A percentile compares a stretch with the other conserved stretches of the same genome.
Conservation (phyloP, 768 basidiomycete species). For the Kondoa malvinella region DNA sequence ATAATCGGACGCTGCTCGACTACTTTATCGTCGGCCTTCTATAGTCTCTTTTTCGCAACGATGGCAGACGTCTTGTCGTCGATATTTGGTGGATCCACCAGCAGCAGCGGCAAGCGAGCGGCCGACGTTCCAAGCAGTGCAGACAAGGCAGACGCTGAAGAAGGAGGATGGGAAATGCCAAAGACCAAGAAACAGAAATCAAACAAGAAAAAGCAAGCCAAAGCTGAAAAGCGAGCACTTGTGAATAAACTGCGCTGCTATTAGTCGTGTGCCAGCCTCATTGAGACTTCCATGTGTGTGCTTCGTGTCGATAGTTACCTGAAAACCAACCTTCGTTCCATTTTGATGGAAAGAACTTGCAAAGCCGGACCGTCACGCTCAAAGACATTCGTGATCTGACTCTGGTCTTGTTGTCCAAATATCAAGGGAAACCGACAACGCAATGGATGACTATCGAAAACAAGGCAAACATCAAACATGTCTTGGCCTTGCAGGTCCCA, state of each 20-base stretch:
- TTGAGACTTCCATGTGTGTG: background rate
- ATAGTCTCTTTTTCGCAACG: no score
- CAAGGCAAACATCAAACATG: constrained; percentile 51
- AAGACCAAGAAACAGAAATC: background rate
- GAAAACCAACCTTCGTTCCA: background rate
- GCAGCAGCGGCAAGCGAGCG: background rate
- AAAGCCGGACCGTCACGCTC: background rate
- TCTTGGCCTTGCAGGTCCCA: constrained; percentile 66
- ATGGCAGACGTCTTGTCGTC: background rate
- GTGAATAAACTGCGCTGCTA: background rate
- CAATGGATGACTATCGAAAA: constrained; percentile 80
- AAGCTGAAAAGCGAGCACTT: background rate
- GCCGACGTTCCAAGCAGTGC: background rate
- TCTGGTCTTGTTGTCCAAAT: constrained; percentile 47
- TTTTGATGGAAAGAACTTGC: background rate
- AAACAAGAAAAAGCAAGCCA: background rate
- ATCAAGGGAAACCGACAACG: constrained; percentile 60
- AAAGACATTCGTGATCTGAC: constrained; percentile 79
- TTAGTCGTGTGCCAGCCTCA: background rate
- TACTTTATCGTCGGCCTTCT: no score
- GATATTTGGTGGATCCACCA: background rate
- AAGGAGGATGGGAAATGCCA: background rate
- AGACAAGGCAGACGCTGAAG: background rate
- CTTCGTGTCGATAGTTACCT: background rate
- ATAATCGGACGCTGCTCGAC: no score